These are phyloP conservation scores for Candida fluviatilis DNA, from an alignment of 805 yeast genomes.

Conservation along the genomic window DNA sequence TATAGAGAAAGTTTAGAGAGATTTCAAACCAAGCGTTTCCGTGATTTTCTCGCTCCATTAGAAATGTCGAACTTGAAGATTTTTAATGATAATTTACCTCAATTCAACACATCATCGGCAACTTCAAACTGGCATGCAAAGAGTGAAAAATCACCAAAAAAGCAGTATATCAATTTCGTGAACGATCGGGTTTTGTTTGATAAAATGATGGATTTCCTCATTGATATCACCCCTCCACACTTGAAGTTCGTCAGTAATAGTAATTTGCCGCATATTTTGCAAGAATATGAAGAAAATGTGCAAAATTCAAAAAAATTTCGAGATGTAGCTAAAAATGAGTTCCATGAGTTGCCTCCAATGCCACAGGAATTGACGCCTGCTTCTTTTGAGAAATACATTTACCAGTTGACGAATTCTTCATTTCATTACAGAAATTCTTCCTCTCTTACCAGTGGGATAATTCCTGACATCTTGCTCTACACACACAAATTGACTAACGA, in stretches of 20 bases:
- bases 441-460: conserved; percentile 30
- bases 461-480: conserved; percentile 33
- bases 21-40: conserved; percentile 19
- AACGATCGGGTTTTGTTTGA: conserved; percentile 26
- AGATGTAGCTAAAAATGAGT: conserved; percentile 18
- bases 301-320: conserved; percentile 10
- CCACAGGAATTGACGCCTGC: conserved; percentile 23
- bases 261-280: conserved; percentile 15
- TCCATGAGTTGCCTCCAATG: conserved; percentile 30
- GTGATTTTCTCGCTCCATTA: conserved; percentile 33
- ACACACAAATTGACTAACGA: conserved; percentile 34
- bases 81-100: conserved; percentile 18
- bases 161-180: conserved; percentile 21
- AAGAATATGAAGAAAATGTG: conserved; percentile 13
- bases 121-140: conserved; percentile 22
- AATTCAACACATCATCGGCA: conserved; percentile 23
- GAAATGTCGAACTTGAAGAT: conserved; percentile 30
- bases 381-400: conserved; percentile 32
- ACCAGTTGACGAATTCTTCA: conserved; percentile 31
- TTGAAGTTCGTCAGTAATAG: conserved; percentile 17
- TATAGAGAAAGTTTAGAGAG: conserved; percentile 12
- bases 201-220: conserved; percentile 28
- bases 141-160: conserved; percentile 10
- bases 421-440: conserved; percentile 29
- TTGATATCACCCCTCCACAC: conserved; percentile 27